phyloP scores from a whole-genome alignment of 495 filamentous ascomycete species.

The Endocarpon pusillum region DNA sequence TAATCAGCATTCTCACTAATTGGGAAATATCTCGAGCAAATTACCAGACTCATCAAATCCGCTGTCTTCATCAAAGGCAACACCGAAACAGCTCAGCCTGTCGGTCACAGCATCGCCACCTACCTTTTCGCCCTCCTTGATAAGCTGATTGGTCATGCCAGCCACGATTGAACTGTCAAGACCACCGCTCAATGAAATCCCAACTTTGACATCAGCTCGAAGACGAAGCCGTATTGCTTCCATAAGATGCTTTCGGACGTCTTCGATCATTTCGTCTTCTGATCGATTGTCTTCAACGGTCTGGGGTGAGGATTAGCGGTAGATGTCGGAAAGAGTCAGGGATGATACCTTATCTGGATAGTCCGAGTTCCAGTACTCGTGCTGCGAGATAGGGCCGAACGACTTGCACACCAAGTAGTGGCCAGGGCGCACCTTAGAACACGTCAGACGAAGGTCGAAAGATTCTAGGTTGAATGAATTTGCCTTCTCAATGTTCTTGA shows the following conservation, averaged over 20 bases:
- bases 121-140: constrained; percentile 20
- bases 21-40: background rate
- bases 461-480: background rate
- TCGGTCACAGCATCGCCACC: constrained; percentile 16
- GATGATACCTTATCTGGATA: constrained; percentile 32
- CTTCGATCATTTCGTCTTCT: constrained; percentile 27
- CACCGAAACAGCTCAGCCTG: constrained; percentile 25
- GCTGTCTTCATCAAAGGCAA: constrained; percentile 27
- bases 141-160: constrained; percentile 32
- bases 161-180: constrained; percentile 34
- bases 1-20: constrained; percentile 8
- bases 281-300: constrained; percentile 14
- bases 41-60: constrained; percentile 32
- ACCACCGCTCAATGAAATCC: constrained; percentile 34
- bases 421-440: constrained; percentile 16
- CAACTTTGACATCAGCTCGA: constrained; percentile 34
- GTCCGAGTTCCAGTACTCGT: constrained; percentile 30
- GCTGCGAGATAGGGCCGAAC: constrained; percentile 13
- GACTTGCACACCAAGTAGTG: constrained; percentile 17
- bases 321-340: background rate
- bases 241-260: constrained; percentile 24
- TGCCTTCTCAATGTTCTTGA: no score
- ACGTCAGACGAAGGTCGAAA: background rate
- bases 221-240: constrained; percentile 30
- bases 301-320: no score